phyloP scores from a whole-genome alignment of 2,329 filamentous ascomycete genomes.

The Aspergillus sp. region DNA sequence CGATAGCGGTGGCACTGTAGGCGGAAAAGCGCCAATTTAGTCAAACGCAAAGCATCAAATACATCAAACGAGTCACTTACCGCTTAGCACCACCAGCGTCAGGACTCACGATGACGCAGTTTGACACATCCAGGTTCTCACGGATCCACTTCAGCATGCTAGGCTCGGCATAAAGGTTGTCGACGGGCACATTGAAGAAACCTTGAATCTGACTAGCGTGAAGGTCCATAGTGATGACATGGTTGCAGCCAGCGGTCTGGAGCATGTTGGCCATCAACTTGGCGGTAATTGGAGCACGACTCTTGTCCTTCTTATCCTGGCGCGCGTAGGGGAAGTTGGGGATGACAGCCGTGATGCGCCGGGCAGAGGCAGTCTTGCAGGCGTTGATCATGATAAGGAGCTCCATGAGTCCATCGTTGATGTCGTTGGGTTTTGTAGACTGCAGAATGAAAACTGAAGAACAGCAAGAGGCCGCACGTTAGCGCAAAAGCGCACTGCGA shows the following conservation, averaged over 20 bases:
- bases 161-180: slow-evolving; percentile 87
- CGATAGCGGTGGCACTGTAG: slow-evolving; percentile 74
- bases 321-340: slow-evolving; percentile 95
- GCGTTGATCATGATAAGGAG: slow-evolving; percentile 97
- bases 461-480: slow-evolving; percentile 7
- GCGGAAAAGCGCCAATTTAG: neutral
- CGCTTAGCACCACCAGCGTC: slow-evolving; percentile 93
- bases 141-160: slow-evolving; percentile 87
- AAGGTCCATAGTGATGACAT: slow-evolving; percentile 93
- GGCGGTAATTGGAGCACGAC: slow-evolving; percentile 89
- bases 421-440: slow-evolving; percentile 88
- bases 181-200: slow-evolving; percentile 80
- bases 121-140: slow-evolving; percentile 71
- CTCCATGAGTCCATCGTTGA: slow-evolving; percentile 98
- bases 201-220: slow-evolving; percentile 92
- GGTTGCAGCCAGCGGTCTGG: slow-evolving; percentile 85
- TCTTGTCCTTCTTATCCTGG: slow-evolving; percentile 97
- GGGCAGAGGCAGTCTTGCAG: slow-evolving; percentile 76
- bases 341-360: slow-evolving; percentile 89
- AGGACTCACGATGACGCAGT: slow-evolving; percentile 89
- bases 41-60: neutral
- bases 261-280: slow-evolving; percentile 97
- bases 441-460: slow-evolving; percentile 81
- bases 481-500: slow-evolving; percentile 6
- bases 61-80: slow-evolving; percentile 33